Evolutionary conservation across 495 filamentous ascomycete species (phyloP).

Genomic region (Penicillium coprophilum): DNA sequence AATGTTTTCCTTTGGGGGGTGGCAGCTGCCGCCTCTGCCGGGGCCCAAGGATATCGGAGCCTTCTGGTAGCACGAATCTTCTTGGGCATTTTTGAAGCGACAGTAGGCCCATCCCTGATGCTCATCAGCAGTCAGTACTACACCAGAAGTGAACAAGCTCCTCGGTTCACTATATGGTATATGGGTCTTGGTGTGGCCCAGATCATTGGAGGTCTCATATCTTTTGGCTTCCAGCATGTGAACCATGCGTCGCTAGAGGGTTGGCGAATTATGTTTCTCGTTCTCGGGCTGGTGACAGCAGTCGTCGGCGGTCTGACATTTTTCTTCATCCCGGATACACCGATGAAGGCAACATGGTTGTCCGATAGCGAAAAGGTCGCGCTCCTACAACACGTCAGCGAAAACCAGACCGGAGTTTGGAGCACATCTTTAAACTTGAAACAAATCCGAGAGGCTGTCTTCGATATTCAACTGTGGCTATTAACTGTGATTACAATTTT

Average conservation of each 20-base stretch:
- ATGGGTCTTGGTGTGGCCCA: constrained; percentile 60
- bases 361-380: constrained; percentile 52
- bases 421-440: constrained; percentile 41
- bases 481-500: constrained; percentile 37
- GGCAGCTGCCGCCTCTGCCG: constrained; percentile 27
- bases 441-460: constrained; percentile 35
- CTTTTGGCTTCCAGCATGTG: constrained; percentile 51
- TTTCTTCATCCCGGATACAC: constrained; percentile 58
- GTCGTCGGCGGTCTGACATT: constrained; percentile 51
- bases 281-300: constrained; percentile 59
- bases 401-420: constrained; percentile 59
- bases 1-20: constrained; percentile 54
- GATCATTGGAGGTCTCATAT: constrained; percentile 60
- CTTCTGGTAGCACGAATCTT: constrained; percentile 50
- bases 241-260: constrained; percentile 41
- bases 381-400: constrained; percentile 40
- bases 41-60: constrained; percentile 17
- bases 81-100: constrained; percentile 66
- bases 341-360: constrained; percentile 57
- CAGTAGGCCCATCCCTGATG: constrained; percentile 58
- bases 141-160: constrained; percentile 60
- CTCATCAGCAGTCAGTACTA: constrained; percentile 56
- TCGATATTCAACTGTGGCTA: constrained; percentile 40
- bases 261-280: constrained; percentile 66
- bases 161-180: constrained; percentile 64